These are phyloP conservation scores for Meyerozyma carpophila DNA, from an alignment of 1,139 yeast genomes.

Conservation along the genomic window DNA sequence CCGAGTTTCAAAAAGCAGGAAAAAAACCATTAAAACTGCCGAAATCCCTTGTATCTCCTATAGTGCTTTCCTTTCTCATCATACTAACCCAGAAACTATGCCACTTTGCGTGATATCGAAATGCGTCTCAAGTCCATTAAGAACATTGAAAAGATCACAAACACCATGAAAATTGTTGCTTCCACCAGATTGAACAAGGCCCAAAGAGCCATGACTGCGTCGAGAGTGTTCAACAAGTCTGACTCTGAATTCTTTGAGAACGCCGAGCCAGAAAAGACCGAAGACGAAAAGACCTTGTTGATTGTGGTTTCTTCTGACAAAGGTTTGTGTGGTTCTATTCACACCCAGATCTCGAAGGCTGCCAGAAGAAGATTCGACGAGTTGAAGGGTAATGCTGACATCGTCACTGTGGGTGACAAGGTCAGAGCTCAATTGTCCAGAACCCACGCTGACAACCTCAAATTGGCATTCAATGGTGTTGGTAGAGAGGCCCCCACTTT, in stretches of 20 bases:
- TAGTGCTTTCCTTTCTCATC: background rate
- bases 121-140: constrained; percentile 96
- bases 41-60: no score
- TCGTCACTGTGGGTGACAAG: constrained; percentile 92
- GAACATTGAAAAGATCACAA: constrained; percentile 98
- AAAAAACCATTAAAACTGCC: no score
- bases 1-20: no score
- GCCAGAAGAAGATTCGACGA: constrained; percentile 63
- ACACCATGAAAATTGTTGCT: constrained; percentile 99
- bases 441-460: constrained; percentile 66
- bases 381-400: constrained; percentile 65
- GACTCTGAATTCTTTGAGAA: constrained; percentile 75
- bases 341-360: constrained; percentile 87
- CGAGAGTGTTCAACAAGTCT: constrained; percentile 79
- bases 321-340: constrained; percentile 98
- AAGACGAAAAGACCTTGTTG: constrained; percentile 59
- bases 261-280: constrained; percentile 66
- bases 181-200: constrained; percentile 96
- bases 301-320: constrained; percentile 93
- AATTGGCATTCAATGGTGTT: constrained; percentile 78
- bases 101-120: constrained; percentile 98
- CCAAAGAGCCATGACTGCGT: constrained; percentile 87
- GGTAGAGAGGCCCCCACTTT: constrained; percentile 98
- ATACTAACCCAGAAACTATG: constrained; percentile 65
- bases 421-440: constrained; percentile 83